These are phyloP conservation scores for Dryas drummondii DNA, from an alignment of 306 rosid species.

Conservation along the genomic window DNA sequence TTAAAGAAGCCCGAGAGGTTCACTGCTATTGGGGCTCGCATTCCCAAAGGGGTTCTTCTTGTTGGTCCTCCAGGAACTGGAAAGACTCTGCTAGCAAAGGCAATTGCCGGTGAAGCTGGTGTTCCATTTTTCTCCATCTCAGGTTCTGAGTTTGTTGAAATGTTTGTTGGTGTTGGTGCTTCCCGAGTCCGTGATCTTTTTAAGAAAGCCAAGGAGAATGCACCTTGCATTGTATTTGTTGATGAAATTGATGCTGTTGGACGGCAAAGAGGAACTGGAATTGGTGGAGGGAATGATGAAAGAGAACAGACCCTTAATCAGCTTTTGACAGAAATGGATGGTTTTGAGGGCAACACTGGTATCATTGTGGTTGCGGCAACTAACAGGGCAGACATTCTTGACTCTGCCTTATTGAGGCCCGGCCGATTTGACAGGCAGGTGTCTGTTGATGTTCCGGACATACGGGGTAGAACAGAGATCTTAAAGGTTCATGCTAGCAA, in stretches of 20 bases:
- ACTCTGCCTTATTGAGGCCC: constrained; percentile 92
- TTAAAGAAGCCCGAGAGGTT: constrained; percentile 96
- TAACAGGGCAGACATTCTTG: constrained; percentile 97
- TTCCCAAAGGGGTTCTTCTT: constrained; percentile 98
- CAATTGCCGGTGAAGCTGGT: constrained; percentile 99
- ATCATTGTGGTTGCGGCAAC: constrained; percentile 97
- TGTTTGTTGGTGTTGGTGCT: constrained; percentile 99
- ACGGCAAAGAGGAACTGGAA: constrained; percentile 93
- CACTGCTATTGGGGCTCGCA: constrained; percentile 98
- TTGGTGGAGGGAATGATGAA: constrained; percentile 99
- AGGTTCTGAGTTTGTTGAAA: constrained; percentile 97
- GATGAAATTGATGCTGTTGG: constrained; percentile 99
- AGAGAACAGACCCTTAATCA: constrained; percentile 98
- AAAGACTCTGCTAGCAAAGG: constrained; percentile 90
- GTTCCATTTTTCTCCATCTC: constrained; percentile 98
- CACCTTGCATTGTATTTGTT: constrained; percentile 98
- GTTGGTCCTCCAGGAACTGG: constrained; percentile 99
- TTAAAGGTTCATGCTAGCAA: constrained; percentile 92
- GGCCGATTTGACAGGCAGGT: constrained; percentile 99
- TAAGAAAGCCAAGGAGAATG: constrained; percentile 98
- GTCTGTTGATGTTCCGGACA: constrained; percentile 88
- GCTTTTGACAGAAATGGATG: constrained; percentile 99
- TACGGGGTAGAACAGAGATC: constrained; percentile 93
- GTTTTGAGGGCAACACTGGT: constrained; percentile 95
- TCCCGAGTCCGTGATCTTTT: constrained; percentile 97